These are phyloP conservation scores for Pyrenula aspistea DNA, from an alignment of 495 filamentous ascomycete species.

Conservation along the genomic window DNA sequence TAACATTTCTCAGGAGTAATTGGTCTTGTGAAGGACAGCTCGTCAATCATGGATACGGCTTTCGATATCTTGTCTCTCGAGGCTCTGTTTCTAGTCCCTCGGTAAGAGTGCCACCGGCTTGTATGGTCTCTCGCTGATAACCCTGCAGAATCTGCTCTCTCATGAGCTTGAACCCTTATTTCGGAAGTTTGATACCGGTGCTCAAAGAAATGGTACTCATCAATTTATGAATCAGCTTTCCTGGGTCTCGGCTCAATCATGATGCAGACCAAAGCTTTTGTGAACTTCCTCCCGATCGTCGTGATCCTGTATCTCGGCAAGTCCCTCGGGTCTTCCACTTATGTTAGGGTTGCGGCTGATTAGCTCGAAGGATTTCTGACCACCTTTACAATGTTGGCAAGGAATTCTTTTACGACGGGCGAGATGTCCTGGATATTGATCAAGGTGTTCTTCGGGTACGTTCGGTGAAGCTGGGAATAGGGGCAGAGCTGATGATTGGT, in stretches of 20 bases:
- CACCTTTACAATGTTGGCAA: constrained; percentile 78
- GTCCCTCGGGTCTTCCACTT: constrained; percentile 6
- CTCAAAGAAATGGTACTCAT: constrained; percentile 67
- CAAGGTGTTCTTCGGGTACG: constrained; percentile 65
- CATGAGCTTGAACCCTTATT: constrained; percentile 80
- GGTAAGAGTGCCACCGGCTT: constrained; percentile 22
- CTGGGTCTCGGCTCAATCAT: constrained; percentile 17
- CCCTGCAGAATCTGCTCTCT: constrained; percentile 31
- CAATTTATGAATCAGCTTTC: constrained; percentile 1
- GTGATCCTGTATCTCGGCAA: constrained; percentile 64
- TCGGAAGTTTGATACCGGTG: constrained; percentile 78
- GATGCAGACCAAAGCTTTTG: constrained; percentile 68
- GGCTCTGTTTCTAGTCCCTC: constrained; percentile 80
- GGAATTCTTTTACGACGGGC: constrained; percentile 57
- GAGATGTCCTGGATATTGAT: constrained; percentile 81
- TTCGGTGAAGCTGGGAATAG: constrained; percentile 14
- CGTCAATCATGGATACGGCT: constrained; percentile 55
- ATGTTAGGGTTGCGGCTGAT: not conserved
- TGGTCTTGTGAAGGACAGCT: constrained; percentile 52
- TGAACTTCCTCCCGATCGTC: constrained; percentile 85
- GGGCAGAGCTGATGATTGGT: constrained; percentile 20
- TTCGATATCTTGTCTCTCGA: constrained; percentile 86
- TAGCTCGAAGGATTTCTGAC: constrained; percentile 66
- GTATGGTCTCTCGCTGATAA: not conserved
- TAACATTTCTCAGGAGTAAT: constrained; percentile 43